Conservation (phyloP, 2,329 filamentous ascomycete genomes). For the Aspergillaceae sp. region DNA sequence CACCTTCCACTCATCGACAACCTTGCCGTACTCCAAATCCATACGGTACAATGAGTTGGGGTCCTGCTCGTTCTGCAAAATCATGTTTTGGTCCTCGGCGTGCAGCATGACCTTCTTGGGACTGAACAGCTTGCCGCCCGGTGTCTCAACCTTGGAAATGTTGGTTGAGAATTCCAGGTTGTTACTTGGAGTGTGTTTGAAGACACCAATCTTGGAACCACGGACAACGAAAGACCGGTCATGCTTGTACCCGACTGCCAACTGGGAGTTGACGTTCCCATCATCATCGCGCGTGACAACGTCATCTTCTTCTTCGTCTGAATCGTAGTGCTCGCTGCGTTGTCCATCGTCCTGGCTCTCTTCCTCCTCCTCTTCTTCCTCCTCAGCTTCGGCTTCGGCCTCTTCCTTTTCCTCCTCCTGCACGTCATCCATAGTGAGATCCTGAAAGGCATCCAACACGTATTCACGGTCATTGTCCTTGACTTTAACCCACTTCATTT, state of each 20-base stretch:
- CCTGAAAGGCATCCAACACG: constrained; percentile 88
- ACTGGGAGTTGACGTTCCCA: constrained; percentile 80
- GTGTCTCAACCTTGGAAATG: constrained; percentile 90
- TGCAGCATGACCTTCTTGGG: constrained; percentile 97
- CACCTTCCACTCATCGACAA: constrained; percentile 97
- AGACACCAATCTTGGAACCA: constrained; percentile 96
- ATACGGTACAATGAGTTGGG: constrained; percentile 91
- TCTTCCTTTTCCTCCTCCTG: constrained; percentile 49
- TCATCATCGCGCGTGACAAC: constrained; percentile 59
- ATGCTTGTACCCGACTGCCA: constrained; percentile 94
- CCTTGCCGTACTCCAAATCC: constrained; percentile 96
- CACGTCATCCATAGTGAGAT: constrained; percentile 81
- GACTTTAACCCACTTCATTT: constrained; percentile 86
- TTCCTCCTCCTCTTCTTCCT: constrained; percentile 54
- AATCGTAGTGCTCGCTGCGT: constrained; percentile 64
- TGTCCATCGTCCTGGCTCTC: constrained; percentile 56
- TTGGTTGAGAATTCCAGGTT: constrained; percentile 93
- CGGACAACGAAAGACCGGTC: constrained; percentile 95
- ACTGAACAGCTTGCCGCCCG: constrained; percentile 76
- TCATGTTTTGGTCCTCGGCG: constrained; percentile 79
- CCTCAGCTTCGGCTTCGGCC: constrained; percentile 44
- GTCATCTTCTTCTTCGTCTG: constrained; percentile 73
- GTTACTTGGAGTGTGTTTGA: constrained; percentile 91
- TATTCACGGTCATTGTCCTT: constrained; percentile 92
- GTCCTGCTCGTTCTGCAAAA: constrained; percentile 72